phyloP scores from a whole-genome alignment of 768 basidiomycete genomes.

The Gymnopilus junonius region DNA sequence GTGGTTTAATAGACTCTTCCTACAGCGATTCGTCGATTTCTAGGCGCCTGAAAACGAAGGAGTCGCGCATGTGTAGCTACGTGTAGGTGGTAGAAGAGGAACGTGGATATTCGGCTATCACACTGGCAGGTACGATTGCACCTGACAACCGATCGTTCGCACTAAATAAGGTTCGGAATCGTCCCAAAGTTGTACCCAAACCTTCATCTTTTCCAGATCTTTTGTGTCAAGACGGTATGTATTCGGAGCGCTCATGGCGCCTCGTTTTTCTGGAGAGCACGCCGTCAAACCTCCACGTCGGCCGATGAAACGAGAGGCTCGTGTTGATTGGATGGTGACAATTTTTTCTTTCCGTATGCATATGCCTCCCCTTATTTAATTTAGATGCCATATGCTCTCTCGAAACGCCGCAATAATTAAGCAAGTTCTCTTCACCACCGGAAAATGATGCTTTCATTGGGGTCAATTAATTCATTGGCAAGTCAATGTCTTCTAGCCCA shows the following conservation, averaged over 20 bases:
- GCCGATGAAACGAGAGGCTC: conserved; percentile 8
- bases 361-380: conserved; percentile 5
- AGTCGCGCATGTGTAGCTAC: conserved; percentile 1
- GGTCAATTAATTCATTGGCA: neutral
- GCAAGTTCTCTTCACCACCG: neutral
- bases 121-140: neutral
- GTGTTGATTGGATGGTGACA: conserved; percentile 5
- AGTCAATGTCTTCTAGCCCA: neutral
- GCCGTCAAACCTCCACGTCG: neutral
- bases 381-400: neutral
- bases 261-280: neutral
- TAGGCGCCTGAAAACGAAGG: neutral
- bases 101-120: conserved; percentile 6
- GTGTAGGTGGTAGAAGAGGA: conserved; percentile 1
- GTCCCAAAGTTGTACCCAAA: neutral
- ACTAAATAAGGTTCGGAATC: neutral
- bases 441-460: neutral
- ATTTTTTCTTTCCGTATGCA: neutral
- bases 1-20: neutral
- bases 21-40: neutral
- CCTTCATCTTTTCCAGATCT: neutral
- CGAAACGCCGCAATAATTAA: conserved; percentile 6
- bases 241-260: neutral
- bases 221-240: neutral
- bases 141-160: conserved; percentile 9